Evolutionary conservation across 1,139 yeast species (phyloP), one percentile per base, ranked within the genome.

Genomic region (Torulaspora globosa): DNA sequence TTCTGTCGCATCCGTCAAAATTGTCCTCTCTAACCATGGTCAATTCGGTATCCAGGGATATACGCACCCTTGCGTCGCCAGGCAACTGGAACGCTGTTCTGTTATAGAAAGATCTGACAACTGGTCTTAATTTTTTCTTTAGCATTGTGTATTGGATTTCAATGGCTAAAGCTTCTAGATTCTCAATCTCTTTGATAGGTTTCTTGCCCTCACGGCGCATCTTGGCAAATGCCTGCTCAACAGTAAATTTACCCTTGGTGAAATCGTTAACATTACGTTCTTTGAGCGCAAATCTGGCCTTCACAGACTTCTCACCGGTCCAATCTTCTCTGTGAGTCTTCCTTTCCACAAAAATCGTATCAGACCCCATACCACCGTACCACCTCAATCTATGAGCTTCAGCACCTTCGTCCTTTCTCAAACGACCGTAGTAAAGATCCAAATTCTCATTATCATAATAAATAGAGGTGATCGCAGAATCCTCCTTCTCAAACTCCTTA

Each of bases 81-180:
- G 98, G 98, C 49, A 92, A 78, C 71, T 92, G 98, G 78, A 92
- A 92, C 6, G 98, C 98, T 36, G 98, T 92, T 75, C 98, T 84
- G 69, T 90, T 89, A 71, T 92, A 92, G 68, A 92, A 92, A 1
- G 97, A 87, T 68, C 98, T 80, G 72, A 88, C 84, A 33, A 90
- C 97, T 1, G 98, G 98, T 63, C 97, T 79, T 65, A 86, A 75
- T 67, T 83, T 83, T 65, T 84, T 82, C 63, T 85, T 86, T 57
- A 92, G 70, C 50, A 88, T 82, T 39, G 95, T 77, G 68, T 90
- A 92, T 70, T 92, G 98, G 36, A 86, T 86, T 67, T 92, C 98
- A 52, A 84, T 76, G 10, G 97, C 97, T 56, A 92, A 76, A 43
- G 90, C 84, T 70, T 92, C 97, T 57, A 92, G 76, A 53, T 85